Conservation (phyloP, 345 rosid genomes). For the Pistacia integerrima region DNA sequence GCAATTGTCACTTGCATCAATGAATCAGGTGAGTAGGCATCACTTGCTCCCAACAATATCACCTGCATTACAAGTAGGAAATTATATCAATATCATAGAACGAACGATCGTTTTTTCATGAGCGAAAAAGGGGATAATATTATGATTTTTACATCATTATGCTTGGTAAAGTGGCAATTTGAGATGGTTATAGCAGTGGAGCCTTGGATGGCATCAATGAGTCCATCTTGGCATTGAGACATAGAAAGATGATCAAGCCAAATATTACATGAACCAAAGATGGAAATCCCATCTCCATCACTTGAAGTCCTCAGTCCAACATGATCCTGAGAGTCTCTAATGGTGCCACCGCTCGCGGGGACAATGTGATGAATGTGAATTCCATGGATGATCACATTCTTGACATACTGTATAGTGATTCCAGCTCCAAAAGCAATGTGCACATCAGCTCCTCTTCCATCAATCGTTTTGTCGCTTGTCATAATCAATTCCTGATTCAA, state of each 20-base stretch:
- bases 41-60: constrained; percentile 68
- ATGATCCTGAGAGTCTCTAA: constrained; percentile 70
- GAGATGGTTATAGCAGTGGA: constrained; percentile 72
- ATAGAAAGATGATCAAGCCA: constrained; percentile 80
- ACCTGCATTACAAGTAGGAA: constrained; percentile 34
- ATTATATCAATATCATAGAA: no score
- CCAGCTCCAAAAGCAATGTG: constrained; percentile 66
- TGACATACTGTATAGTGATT: constrained; percentile 61
- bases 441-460: constrained; percentile 70
- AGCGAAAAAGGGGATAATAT: no score
- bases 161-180: constrained; percentile 65
- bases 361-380: constrained; percentile 55
- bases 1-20: constrained; percentile 74
- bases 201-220: constrained; percentile 57
- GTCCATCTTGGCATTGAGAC: constrained; percentile 53
- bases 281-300: constrained; percentile 69
- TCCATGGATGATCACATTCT: constrained; percentile 69
- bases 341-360: constrained; percentile 48
- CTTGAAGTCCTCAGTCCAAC: constrained; percentile 47
- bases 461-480: constrained; percentile 66
- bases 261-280: constrained; percentile 58
- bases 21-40: constrained; percentile 32
- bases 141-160: constrained; percentile 45
- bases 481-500: constrained; percentile 60
- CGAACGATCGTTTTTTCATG: no score